Conservation (phyloP, 2,329 filamentous ascomycete genomes). For the Talaromyces albobiverticillius region DNA sequence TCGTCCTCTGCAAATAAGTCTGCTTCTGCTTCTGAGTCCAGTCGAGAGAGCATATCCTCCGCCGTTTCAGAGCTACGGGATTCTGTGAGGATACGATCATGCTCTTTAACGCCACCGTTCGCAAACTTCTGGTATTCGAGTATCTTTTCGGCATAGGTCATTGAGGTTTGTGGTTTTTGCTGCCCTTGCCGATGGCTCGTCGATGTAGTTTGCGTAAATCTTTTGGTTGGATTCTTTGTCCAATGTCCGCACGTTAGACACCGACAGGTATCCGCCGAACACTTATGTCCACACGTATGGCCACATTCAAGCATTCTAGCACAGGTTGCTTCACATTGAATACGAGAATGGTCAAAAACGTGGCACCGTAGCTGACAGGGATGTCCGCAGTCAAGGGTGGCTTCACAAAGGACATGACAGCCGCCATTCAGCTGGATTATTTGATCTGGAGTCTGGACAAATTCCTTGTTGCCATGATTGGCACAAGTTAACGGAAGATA, state of each 20-base stretch:
- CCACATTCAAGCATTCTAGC: conserved; percentile 34
- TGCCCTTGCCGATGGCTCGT: neutral
- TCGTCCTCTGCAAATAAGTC: conserved; percentile 19
- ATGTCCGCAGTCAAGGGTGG: conserved; percentile 51
- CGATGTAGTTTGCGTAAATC: neutral
- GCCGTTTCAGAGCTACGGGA: conserved; percentile 14
- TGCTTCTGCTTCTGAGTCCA: conserved; percentile 18
- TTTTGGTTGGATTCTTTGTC: conserved; percentile 10
- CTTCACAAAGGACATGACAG: conserved; percentile 49
- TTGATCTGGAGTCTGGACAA: conserved; percentile 40
- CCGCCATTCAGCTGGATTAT: conserved; percentile 48
- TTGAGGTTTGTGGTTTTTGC: neutral
- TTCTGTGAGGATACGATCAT: conserved; percentile 24
- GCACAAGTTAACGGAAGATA: conserved; percentile 62
- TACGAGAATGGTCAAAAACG: conserved; percentile 36
- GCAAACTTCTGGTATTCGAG: conserved; percentile 27
- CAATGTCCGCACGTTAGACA: conserved; percentile 22
- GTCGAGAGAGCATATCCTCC: conserved; percentile 16
- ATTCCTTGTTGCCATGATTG: conserved; percentile 54
- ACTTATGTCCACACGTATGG: conserved; percentile 34
- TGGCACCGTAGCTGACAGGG: conserved; percentile 53
- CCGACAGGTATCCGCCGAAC: conserved; percentile 28
- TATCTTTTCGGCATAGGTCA: neutral
- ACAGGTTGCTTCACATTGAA: conserved; percentile 37
- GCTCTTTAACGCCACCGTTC: conserved; percentile 27